Evolutionary conservation across 805 yeast genomes (phyloP).

Genomic region (Suhomyces sp.): DNA sequence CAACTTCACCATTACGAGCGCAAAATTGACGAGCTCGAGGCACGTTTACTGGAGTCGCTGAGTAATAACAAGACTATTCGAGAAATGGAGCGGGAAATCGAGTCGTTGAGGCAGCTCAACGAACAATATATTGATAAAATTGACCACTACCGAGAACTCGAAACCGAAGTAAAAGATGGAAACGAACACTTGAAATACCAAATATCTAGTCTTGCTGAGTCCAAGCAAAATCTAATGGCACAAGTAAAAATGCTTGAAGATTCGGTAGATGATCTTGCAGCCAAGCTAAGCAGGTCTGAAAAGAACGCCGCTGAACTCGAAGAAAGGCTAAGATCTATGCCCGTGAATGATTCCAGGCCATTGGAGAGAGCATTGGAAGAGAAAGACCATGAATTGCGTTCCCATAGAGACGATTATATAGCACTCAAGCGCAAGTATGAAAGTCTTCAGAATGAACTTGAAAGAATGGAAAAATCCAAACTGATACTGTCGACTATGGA

Average conservation of each 20-base stretch:
- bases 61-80: background rate
- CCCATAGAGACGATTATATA: background rate
- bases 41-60: background rate
- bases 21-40: constrained; percentile 4
- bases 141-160: background rate
- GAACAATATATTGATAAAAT: background rate
- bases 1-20: constrained; percentile 4
- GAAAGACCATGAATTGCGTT: background rate
- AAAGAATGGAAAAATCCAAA: background rate
- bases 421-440: background rate
- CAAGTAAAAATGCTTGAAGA: background rate
- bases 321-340: background rate
- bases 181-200: background rate
- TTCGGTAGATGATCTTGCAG: background rate
- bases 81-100: background rate
- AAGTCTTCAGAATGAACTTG: constrained; percentile 1
- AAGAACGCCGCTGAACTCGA: background rate
- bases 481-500: background rate
- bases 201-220: background rate
- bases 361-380: background rate
- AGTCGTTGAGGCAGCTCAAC: background rate
- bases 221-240: background rate
- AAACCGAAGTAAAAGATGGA: background rate
- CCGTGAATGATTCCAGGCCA: background rate
- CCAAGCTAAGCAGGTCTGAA: background rate